A percentile compares a stretch with the other conserved stretches of the same genome.
These are phyloP conservation scores for Nepenthes alata DNA, from an alignment of 179 eudicot genomes.

Conservation along the genomic window DNA sequence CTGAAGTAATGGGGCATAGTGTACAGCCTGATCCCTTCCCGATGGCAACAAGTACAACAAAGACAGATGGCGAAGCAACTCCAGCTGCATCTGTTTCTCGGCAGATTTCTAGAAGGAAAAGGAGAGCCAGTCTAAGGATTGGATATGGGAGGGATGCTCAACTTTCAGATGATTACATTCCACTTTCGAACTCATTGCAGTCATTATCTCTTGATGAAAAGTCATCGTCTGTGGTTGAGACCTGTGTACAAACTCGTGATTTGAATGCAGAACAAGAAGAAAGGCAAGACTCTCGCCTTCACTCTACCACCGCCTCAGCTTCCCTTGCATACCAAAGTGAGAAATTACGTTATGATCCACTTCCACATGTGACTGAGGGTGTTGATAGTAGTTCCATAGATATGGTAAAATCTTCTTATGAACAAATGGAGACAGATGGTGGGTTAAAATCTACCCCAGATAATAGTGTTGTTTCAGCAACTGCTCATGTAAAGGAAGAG, in stretches of 20 bases:
- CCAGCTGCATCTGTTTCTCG: constrained; percentile 22
- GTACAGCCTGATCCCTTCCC: constrained; percentile 11
- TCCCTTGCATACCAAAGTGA: constrained; percentile 7
- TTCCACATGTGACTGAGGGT: constrained; percentile 8
- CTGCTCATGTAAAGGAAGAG: constrained; percentile 11
- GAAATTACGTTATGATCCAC: constrained; percentile 8
- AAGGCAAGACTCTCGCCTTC: constrained; percentile 7
- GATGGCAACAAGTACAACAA: constrained; percentile 13
- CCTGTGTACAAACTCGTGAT: constrained; percentile 3
- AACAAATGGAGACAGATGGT: constrained; percentile 10
- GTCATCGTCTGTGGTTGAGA: constrained; percentile 5
- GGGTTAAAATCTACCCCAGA: constrained; percentile 5
- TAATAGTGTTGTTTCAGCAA: constrained; percentile 2
- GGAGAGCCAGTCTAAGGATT: constrained; percentile 50
- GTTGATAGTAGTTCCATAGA: constrained; percentile 4
- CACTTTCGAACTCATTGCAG: constrained; percentile 13
- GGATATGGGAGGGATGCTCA: constrained; percentile 56
- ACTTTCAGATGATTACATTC: constrained; percentile 20
- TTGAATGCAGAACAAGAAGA: constrained; percentile 7
- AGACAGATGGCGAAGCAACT: constrained; percentile 15
- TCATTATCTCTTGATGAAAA: constrained; percentile 9
- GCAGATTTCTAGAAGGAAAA: constrained; percentile 53
- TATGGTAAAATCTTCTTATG: constrained; percentile 1
- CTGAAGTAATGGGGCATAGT: constrained; percentile 13
- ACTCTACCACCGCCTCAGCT: constrained; percentile 5